Evolutionary conservation across 495 filamentous ascomycete species (phyloP), one percentile per base, ranked within the genome.

Genomic region (Talaromyces nanjingensis): DNA sequence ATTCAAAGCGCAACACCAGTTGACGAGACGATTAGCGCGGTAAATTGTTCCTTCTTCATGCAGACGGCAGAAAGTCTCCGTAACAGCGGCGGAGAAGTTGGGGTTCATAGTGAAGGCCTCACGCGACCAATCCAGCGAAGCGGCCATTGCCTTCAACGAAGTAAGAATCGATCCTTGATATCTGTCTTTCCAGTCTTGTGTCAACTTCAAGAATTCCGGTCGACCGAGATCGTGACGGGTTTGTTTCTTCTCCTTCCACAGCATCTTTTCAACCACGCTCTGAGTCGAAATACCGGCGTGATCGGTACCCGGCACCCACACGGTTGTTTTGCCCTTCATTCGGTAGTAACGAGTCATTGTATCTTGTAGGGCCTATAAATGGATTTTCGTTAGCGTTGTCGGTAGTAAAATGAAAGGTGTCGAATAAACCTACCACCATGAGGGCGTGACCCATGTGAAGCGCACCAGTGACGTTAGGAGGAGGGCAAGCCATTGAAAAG

Each of bases 251-350:
- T 83, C 80, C 72, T 86, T 83, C 80, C 83, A 89, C 18, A 92
- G 77, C 85, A 86, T 87, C 70, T 90, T 90, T 76, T 91, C 89
- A 27, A 92, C 87, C 55, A 92, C 89, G 53, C 77, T 84, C 73
- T 91, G 89, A 29, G 89, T 92, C 2, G 87, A 85, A 67, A 91
- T 90, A 75, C 88, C 87, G 34, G 89, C 89, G 72, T 91, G 89
- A 70, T 91, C 89, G 73, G 87, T 89, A 59, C 89, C 89, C 3
- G 89, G 89, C 27, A 89, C 76, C 81, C 84, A 91, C 25, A 91
- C 74, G 42, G 91, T 91, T 6, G 85, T 84, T 68, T 84, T 83
- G 53, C 84, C 85, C 75, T 76, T 81, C 84, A 86, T 86, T 22
- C 84, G 75, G 65, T 85, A 72, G 84, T 87, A 92, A 62, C 90